These are phyloP conservation scores for Smittium culicis DNA, from an alignment of 371 early-diverging fungal species.

Conservation along the genomic window DNA sequence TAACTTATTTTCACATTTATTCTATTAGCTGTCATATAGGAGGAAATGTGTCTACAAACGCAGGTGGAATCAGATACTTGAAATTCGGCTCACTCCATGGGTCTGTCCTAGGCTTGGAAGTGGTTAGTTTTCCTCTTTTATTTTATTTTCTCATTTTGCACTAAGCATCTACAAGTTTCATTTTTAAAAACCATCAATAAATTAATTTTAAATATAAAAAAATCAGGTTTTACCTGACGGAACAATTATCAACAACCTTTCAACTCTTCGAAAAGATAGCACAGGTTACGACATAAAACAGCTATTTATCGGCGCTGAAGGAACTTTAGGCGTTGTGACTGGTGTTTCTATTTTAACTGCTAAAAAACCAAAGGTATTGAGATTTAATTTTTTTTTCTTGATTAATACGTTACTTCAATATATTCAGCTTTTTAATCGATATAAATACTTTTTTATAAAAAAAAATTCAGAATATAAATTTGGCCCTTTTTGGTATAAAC, in stretches of 20 bases:
- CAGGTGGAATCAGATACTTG: slow-evolving; percentile 84
- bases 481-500: slow-evolving; percentile 63
- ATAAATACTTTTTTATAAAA: background rate
- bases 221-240: slow-evolving; percentile 69
- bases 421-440: background rate
- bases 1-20: background rate
- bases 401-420: slow-evolving; percentile 16
- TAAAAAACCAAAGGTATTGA: slow-evolving; percentile 7
- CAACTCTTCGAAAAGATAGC: slow-evolving; percentile 67
- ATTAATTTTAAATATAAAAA: background rate
- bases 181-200: background rate
- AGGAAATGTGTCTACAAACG: slow-evolving; percentile 92
- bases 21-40: slow-evolving; percentile 53
- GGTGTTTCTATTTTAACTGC: slow-evolving; percentile 71
- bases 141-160: background rate
- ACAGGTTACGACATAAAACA: slow-evolving; percentile 90
- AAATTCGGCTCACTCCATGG: slow-evolving; percentile 87
- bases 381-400: background rate
- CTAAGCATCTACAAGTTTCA: background rate
- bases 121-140: slow-evolving; percentile 8
- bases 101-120: slow-evolving; percentile 72
- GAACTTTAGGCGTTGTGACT: slow-evolving; percentile 83
- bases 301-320: slow-evolving; percentile 90
- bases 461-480: slow-evolving; percentile 35
- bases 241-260: slow-evolving; percentile 62